Evolutionary conservation across 768 basidiomycete species (phyloP).

Genomic region (Hygrophorus russula): DNA sequence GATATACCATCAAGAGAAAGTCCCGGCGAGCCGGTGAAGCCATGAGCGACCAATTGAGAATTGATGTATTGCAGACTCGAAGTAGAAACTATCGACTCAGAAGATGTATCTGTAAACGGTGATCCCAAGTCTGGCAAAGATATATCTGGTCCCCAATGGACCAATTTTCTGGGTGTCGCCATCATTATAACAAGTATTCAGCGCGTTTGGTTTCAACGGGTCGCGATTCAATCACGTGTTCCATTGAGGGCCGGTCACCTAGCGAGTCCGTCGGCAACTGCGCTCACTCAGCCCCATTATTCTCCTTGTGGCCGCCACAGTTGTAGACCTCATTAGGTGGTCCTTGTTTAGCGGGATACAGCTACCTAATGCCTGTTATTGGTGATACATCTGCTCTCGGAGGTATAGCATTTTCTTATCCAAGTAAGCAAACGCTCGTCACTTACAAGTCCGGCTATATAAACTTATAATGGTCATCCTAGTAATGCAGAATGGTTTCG

Average conservation of each 20-base stretch:
- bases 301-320: no score
- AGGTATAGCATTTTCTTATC: background rate
- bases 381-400: conserved; percentile 7
- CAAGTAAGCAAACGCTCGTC: conserved; percentile 4
- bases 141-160: conserved; percentile 41
- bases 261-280: no score
- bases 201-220: no score
- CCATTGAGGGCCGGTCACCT: no score
- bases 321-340: background rate
- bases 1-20: conserved; percentile 57
- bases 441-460: background rate
- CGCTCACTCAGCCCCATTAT: no score
- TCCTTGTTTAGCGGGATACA: background rate
- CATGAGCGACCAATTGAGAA: conserved; percentile 73
- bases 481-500: conserved; percentile 7
- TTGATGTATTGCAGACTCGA: conserved; percentile 74
- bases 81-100: conserved; percentile 36
- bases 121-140: conserved; percentile 34
- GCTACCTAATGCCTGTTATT: conserved; percentile 10
- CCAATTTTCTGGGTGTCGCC: conserved; percentile 34
- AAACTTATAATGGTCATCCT: background rate
- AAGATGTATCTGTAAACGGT: conserved; percentile 31
- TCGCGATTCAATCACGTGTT: no score
- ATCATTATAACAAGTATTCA: conserved; percentile 23
- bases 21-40: conserved; percentile 54